Evolutionary conservation across 2,329 filamentous ascomycete species (phyloP), one percentile per base, ranked within the genome.

Genomic region (Fusarium sterilihyphosum): DNA sequence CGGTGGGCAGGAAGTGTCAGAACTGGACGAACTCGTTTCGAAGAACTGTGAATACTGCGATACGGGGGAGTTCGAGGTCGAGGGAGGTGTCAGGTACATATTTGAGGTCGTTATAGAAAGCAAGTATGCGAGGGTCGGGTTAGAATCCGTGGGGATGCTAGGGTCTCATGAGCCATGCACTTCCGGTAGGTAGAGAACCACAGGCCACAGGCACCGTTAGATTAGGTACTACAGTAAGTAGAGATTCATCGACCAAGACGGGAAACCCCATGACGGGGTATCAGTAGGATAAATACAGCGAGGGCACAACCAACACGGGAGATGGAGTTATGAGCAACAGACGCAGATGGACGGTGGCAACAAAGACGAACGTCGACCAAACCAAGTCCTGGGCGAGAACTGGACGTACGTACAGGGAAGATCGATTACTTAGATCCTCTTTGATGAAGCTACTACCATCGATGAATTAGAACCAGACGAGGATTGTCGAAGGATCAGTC

Each of bases 61-160:
- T 82, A 86, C 78, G 84, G 86, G 67, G 83, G 86, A 80, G 53
- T 75, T 79, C 67, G 83, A 85, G 65, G 87, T 81, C 52, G 85
- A 83, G 62, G 85, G 86, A 75, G 86, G 86, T 80, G 85, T 85
- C 74, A 85, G 82, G 80, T 87, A 86, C 86, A 88, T 88, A 81
- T 78, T 70, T 78, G 77, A 79, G 80, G 67, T 72, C 67, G 75
- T 75, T 74, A 62, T 65, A 73, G 65, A 68, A 69, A 64, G 26
- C 52, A 56, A 56, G 73, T 76, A 71, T 72, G 67, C 70, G 71
- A 73, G 73, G 74, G 72, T 75, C 68, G 73, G 61, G 67, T 74
- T 73, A 59, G 71, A 72, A 76, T 76, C 63, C 76, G 77, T 74
- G 73, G 77, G 63, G 65, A 75, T 65, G 73, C 76, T 76, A 62